phyloP scores from a whole-genome alignment of 1,284 basidiomycete species.

The Tilletia caries region DNA sequence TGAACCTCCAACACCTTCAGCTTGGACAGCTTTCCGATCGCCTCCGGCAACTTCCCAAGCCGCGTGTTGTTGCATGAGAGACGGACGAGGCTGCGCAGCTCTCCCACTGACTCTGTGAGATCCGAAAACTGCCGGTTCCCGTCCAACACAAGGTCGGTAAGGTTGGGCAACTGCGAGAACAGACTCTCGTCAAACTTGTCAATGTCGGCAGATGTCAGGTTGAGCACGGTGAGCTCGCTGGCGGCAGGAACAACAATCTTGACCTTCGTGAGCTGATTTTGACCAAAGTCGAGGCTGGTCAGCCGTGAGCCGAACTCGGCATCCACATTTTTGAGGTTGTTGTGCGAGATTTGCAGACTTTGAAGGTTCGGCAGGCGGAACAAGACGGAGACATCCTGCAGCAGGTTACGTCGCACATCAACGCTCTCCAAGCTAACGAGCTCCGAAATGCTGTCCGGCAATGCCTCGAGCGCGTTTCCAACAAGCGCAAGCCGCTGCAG shows the following conservation, averaged over 20 bases:
- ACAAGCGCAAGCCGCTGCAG: slow-evolving; percentile 46
- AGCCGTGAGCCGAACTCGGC: slow-evolving; percentile 33
- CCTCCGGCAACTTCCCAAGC: slow-evolving; percentile 71
- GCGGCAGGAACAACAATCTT: slow-evolving; percentile 55
- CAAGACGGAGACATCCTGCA: slow-evolving; percentile 42
- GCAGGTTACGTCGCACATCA: slow-evolving; percentile 45
- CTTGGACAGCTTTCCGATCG: slow-evolving; percentile 72
- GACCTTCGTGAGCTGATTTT: slow-evolving; percentile 48
- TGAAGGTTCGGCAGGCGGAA: slow-evolving; percentile 40
- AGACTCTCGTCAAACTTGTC: slow-evolving; percentile 70
- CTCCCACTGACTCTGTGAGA: slow-evolving; percentile 76
- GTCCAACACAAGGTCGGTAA: slow-evolving; percentile 44
- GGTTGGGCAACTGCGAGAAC: slow-evolving; percentile 38
- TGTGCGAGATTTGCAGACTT: slow-evolving; percentile 45
- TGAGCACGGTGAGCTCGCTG: slow-evolving; percentile 72
- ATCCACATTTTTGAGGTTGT: slow-evolving; percentile 46
- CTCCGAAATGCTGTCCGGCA: slow-evolving; percentile 40
- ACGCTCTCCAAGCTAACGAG: slow-evolving; percentile 41
- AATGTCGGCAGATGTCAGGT: slow-evolving; percentile 87
- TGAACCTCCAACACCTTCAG: slow-evolving; percentile 80
- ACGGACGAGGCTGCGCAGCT: slow-evolving; percentile 67
- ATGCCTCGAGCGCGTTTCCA: slow-evolving; percentile 41
- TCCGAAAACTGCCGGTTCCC: slow-evolving; percentile 68
- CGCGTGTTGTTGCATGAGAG: slow-evolving; percentile 88
- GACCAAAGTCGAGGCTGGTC: slow-evolving; percentile 37